Base-by-base conservation (phyloP, 345 rosid genomes). In the Litchi chinensis region DNA sequence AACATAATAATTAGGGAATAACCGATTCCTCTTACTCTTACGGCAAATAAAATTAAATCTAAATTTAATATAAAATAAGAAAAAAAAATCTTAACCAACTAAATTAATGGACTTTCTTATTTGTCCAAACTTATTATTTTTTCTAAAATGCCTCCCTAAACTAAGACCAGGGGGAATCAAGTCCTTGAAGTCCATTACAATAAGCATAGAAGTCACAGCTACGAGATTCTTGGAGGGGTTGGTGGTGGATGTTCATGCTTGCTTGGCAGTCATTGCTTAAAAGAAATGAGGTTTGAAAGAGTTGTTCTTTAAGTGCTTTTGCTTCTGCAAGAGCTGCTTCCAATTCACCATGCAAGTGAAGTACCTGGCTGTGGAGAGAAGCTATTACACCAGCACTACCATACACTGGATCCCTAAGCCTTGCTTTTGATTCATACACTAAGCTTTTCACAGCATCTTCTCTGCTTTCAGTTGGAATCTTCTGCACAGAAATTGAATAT, bases 241-340 rank as follows among this genome's bases (percentile, higher is more conserved):
- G 68, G 13, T 64, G 68, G 8, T 32, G 37, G 37, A 8, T 64
- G 41, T 64, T 37, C 41, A 64, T 64, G 15, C 40, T 64, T 4
- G 37, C 19, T 12, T 64, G 40, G 32, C 15, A 4, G 44, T 41
- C 44, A 41, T 41, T 41, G 44, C 44, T 41, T 41, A 41, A 8
- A 41, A 41, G 4, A 63, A 15, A 22, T 26, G 26, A 22, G 3
- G 66, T 63, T 63, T 64, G 41, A 26, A 40, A 64, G 18, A 64
- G 68, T 64, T 64, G 68, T 37, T 6, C 41, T 26, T 16, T 26
- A 24, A 64, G 6, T 63, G 67, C 18, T 63, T 28, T 63, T 11
- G 67, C 67, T 63, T 63, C 16, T 64, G 68, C 68, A 28, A 15
- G 28, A 64, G 68, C 68, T 64, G 68, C 37, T 24, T 11, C 39